These are phyloP conservation scores for Talaromyces liani DNA, from an alignment of 495 filamentous ascomycete genomes.

Conservation along the genomic window DNA sequence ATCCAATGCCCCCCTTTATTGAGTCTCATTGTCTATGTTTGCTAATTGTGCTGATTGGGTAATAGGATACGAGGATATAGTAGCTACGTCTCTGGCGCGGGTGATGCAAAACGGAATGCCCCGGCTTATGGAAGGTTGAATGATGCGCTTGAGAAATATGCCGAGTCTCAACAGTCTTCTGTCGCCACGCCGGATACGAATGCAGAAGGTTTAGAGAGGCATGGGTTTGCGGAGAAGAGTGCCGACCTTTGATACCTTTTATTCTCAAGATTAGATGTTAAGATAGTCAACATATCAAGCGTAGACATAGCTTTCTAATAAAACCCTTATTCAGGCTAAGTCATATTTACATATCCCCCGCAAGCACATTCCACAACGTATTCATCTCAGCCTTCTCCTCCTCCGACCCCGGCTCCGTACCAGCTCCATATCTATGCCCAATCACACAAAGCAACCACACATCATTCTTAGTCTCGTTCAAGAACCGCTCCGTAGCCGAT, in stretches of 20 bases:
- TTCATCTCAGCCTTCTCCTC: conserved; percentile 37
- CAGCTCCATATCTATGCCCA: conserved; percentile 65
- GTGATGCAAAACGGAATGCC: conserved; percentile 59
- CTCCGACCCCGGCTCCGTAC: conserved; percentile 30
- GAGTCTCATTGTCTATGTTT: not conserved
- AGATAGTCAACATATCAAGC: not conserved
- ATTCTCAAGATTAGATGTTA: not conserved
- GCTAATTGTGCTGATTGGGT: not conserved
- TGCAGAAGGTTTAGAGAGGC: conserved; percentile 47
- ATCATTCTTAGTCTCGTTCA: conserved; percentile 58
- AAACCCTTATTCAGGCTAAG: not conserved
- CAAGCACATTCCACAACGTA: conserved; percentile 37
- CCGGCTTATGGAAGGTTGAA: conserved; percentile 54
- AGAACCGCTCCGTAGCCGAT: conserved; percentile 57
- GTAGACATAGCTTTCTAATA: not conserved
- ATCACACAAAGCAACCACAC: conserved; percentile 88
- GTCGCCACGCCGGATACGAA: conserved; percentile 41
- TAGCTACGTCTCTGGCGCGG: conserved; percentile 58
- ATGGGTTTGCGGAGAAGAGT: conserved; percentile 53
- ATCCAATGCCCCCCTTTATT: conserved; percentile 5
- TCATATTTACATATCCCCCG: conserved; percentile 19
- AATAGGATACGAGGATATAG: conserved; percentile 74
- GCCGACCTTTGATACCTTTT: conserved; percentile 1
- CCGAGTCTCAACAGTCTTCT: conserved; percentile 40
- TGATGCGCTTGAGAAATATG: conserved; percentile 39